phyloP scores from a whole-genome alignment of 108 stramenopile species.

The Cyclotella kingstonii region DNA sequence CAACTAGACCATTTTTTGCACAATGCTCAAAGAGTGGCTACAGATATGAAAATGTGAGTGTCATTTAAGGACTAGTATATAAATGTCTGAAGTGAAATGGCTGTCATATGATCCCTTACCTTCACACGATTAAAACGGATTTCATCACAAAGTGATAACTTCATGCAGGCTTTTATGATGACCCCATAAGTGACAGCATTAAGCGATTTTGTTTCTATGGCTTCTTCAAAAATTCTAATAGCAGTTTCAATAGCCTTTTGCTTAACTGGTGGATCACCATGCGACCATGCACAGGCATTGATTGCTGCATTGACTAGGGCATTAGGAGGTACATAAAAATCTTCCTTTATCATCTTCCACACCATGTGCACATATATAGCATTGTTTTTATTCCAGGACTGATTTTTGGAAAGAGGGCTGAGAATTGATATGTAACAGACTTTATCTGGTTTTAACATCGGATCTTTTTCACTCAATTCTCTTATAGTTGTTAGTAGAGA shows the following conservation, averaged over 20 bases:
- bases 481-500: conserved; percentile 25
- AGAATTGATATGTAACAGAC: conserved; percentile 36
- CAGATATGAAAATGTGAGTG: background rate
- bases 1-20: conserved; percentile 37
- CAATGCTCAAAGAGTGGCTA: conserved; percentile 31
- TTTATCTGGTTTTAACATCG: conserved; percentile 18
- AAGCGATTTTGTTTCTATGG: conserved; percentile 4
- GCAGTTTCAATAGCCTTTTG: conserved; percentile 28
- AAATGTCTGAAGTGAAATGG: background rate
- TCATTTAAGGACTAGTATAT: background rate
- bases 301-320: conserved; percentile 37
- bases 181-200: conserved; percentile 34
- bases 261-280: conserved; percentile 4
- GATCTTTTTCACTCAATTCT: conserved; percentile 1
- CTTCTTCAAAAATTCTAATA: conserved; percentile 18
- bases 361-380: conserved; percentile 27
- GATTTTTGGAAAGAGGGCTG: conserved; percentile 12
- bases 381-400: conserved; percentile 6
- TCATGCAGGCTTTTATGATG: conserved; percentile 38
- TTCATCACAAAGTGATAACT: conserved; percentile 25
- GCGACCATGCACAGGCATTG: conserved; percentile 25
- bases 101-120: conserved; percentile 5
- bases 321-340: conserved; percentile 7
- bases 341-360: conserved; percentile 17
- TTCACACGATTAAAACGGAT: conserved; percentile 26